Percentiles rank a stretch among this genome's conserved stretches.
These are phyloP conservation scores for Fusarium multiceps DNA, from an alignment of 2,329 filamentous ascomycete genomes.

Conservation along the genomic window DNA sequence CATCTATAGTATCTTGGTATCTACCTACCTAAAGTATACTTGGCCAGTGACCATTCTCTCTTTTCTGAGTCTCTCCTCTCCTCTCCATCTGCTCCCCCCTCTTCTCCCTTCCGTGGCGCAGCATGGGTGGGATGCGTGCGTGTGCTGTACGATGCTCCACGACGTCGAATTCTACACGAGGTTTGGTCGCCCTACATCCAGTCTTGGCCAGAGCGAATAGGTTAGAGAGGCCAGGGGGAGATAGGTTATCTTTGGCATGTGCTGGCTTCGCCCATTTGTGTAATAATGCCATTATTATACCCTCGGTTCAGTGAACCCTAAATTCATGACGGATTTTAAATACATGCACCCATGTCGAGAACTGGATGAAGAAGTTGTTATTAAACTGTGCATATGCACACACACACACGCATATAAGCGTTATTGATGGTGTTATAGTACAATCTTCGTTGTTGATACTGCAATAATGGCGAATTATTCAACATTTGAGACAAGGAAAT, in stretches of 20 bases:
- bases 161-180: slow-evolving; percentile 38
- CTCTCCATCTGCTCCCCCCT: background rate
- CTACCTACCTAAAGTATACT: background rate
- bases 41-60: background rate
- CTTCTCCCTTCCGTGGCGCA: slow-evolving; percentile 22
- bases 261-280: slow-evolving; percentile 8
- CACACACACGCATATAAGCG: background rate
- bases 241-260: slow-evolving; percentile 34
- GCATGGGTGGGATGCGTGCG: slow-evolving; percentile 21
- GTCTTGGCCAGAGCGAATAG: slow-evolving; percentile 8
- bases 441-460: background rate
- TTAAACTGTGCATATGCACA: slow-evolving; percentile 1
- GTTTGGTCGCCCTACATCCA: slow-evolving; percentile 21
- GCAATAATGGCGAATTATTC: slow-evolving; percentile 14
- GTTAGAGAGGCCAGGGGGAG: slow-evolving; percentile 6
- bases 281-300: slow-evolving; percentile 38
- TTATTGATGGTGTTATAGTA: slow-evolving; percentile 7
- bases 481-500: slow-evolving; percentile 8
- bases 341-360: slow-evolving; percentile 22
- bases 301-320: slow-evolving; percentile 10
- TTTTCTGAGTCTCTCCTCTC: background rate
- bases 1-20: too few relatives aligned
- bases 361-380: background rate
- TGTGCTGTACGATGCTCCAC: slow-evolving; percentile 39
- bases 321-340: slow-evolving; percentile 11